Evolutionary conservation across 371 early-diverging fungal species (phyloP).

Genomic region (Rhizomucor pusillus): DNA sequence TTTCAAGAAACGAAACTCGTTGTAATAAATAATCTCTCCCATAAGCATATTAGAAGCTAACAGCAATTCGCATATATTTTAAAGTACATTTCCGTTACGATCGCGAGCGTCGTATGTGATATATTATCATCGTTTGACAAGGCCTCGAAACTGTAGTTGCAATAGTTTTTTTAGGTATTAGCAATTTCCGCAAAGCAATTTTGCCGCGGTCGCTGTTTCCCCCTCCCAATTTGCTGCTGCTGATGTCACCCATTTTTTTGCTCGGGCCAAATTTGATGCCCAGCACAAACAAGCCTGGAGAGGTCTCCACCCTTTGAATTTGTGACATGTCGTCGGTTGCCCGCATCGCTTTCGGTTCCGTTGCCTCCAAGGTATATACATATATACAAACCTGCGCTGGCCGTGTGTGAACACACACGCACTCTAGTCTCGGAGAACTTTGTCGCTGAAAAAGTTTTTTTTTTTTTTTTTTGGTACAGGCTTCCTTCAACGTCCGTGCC

Average conservation of each 20-base stretch:
- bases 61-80: too few relatives aligned
- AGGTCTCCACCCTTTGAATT: not conserved
- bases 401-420: not conserved
- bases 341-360: conserved; percentile 45
- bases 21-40: too few relatives aligned
- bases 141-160: not conserved
- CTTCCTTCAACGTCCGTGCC: conserved; percentile 22
- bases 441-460: not conserved
- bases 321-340: conserved; percentile 32
- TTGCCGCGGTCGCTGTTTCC: not conserved
- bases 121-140: too few relatives aligned
- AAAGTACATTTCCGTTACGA: too few relatives aligned
- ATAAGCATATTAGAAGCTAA: too few relatives aligned
- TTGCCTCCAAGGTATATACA: conserved; percentile 37
- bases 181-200: not conserved
- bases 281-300: not conserved
- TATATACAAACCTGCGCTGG: not conserved
- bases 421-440: not conserved
- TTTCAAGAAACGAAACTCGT: too few relatives aligned
- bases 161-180: not conserved
- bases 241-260: not conserved
- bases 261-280: not conserved
- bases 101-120: too few relatives aligned
- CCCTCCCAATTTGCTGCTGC: not conserved
- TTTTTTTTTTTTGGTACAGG: conserved; percentile 8